Conservation (phyloP, 345 rosid genomes). For the Eutrema japonicum region DNA sequence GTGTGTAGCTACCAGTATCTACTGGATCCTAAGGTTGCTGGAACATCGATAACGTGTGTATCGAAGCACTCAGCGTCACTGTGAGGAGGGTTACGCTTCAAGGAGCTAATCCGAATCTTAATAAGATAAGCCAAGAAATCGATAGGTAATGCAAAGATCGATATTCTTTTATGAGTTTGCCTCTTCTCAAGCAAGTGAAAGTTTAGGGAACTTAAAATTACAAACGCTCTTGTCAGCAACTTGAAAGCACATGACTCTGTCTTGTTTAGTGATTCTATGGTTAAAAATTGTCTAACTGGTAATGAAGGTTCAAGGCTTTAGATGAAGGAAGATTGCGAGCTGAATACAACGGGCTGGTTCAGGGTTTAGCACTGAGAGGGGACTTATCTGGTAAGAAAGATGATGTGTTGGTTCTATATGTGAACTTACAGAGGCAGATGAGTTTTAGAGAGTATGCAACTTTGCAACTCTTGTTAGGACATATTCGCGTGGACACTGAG, state of each 20-base stretch:
- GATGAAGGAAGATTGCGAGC: constrained; percentile 89
- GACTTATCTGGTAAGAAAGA: constrained; percentile 60
- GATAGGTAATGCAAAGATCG: constrained; percentile 51
- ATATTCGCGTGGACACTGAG: constrained; percentile 78
- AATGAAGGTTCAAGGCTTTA: constrained; percentile 98
- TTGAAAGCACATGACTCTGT: constrained; percentile 7
- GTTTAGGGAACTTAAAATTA: no score
- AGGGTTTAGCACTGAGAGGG: constrained; percentile 90
- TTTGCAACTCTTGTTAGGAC: constrained; percentile 94
- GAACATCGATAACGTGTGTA: constrained; percentile 73
- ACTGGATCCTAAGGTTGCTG: no score
- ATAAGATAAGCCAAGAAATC: constrained; percentile 69
- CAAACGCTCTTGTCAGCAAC: neutral
- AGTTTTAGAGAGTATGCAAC: constrained; percentile 86
- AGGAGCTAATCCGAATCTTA: constrained; percentile 73
- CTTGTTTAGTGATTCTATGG: constrained; percentile 4
- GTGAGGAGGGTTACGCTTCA: constrained; percentile 88
- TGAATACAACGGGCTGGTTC: constrained; percentile 86
- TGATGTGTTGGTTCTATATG: no score
- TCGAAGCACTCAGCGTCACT: constrained; percentile 92
- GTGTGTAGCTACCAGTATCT: no score
- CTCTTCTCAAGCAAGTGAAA: no score
- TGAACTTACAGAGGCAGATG: constrained; percentile 61
- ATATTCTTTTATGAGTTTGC: no score
- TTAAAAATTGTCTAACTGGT: constrained; percentile 32